Base-by-base conservation (phyloP, 345 rosid genomes). In the Isatis tinctoria region DNA sequence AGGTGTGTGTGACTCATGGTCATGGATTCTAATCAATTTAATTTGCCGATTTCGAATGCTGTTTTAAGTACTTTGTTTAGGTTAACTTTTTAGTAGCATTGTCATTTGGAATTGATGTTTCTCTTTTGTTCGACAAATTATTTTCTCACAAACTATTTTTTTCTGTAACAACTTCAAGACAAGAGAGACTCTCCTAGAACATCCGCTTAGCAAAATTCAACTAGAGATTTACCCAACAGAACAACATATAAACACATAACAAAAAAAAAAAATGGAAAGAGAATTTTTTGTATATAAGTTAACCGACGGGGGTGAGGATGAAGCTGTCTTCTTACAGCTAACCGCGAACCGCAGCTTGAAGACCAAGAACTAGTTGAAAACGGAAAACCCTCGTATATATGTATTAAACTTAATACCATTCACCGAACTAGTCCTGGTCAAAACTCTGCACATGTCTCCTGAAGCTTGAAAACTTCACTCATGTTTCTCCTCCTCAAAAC, bases 401-500 rank as follows among this genome's bases (percentile, higher is more conserved):
- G 18, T 14, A 30, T 30, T 32, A 43, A 2, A 57, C 65, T 20
- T 65, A 53, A 53, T 53, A 65, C 41, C 58, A 65, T 44, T 64
- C 44, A 64, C 64, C 37, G 39, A 54, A 73, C 70, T 43, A 58
- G 67, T 37, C 60, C 66, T 57, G 60, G 72, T 28, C 53, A 66
- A 58, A 51, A 66, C 57, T 45, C 33, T 57, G 18, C 16, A 9
- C 59, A 24, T 16, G 24, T 22, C 24, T 2, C 32, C 59, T 59
- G 66, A 13, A 65, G 49, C 59, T 47, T 27, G 58, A 66, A 66
- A 48, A 27, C 61, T 60, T 74, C 44, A 32, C 45, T 59, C 45
- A 60, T 60, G 62, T 49, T 28, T 49, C 73, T 35, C 67, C 62
- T 74, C 60, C 68, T 49, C 62, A 67, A 49, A 59, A 67, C 68